phyloP scores from a whole-genome alignment of 257 asterid genomes.

The Lantana camara region DNA sequence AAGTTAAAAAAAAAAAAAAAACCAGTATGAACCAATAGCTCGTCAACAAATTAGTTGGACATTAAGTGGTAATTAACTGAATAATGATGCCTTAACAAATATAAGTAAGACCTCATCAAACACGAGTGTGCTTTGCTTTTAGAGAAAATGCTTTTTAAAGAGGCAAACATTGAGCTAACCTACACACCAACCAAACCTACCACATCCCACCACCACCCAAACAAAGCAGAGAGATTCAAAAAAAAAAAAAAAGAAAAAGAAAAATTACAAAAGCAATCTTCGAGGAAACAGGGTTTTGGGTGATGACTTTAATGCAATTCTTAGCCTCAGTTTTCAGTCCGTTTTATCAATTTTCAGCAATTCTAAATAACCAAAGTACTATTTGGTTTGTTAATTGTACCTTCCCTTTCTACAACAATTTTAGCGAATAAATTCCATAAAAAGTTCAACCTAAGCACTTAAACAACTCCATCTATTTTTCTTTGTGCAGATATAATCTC shows the following conservation, averaged over 20 bases:
- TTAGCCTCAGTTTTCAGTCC: no score
- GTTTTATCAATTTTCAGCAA: no score
- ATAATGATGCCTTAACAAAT: slow-evolving; percentile 15
- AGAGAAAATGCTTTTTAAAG: slow-evolving; percentile 7
- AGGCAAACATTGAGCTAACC: slow-evolving; percentile 24
- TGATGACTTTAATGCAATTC: no score
- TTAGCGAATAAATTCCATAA: no score
- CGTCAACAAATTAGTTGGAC: background rate
- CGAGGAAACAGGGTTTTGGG: no score
- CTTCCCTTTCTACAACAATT: no score
- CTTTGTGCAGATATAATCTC: no score
- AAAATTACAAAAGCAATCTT: background rate
- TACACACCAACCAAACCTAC: slow-evolving; percentile 23
- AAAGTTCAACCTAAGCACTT: no score
- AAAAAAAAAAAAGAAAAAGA: background rate
- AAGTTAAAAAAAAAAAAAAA: background rate
- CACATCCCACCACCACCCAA: slow-evolving; percentile 26
- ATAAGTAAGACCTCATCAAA: background rate
- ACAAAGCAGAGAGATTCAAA: background rate
- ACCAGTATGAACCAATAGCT: background rate
- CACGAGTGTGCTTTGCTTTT: background rate
- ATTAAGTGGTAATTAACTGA: background rate
- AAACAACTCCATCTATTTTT: no score
- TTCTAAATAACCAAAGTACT: no score
- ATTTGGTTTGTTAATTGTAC: no score